Evolutionary conservation across 495 filamentous ascomycete species (phyloP), one percentile per base, ranked within the genome.

Genomic region (Viridothelium virens): DNA sequence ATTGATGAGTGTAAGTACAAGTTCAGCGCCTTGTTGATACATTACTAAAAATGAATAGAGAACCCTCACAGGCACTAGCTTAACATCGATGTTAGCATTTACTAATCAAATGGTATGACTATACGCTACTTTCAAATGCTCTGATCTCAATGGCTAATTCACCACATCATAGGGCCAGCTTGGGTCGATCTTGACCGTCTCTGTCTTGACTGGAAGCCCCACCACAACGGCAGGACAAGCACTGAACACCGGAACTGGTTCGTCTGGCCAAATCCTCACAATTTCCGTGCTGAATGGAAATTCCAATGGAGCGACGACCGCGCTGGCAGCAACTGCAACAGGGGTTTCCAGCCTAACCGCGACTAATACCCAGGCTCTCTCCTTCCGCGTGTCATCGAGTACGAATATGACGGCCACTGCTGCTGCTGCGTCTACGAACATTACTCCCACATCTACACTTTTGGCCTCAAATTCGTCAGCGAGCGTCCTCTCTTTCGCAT

Each of bases 101-200:
- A 53, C 47, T 3, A 53, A n/a, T n/a, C 47, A 53, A n/a, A 53
- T 25, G 47, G 47, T 53, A 53, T 53, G 5, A 10, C 47, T 10
- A 53, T 25, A 25, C 16, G n/a, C 16, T 3, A n/a, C 47, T n/a
- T 3, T n/a, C 3, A 3, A n/a, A 12, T 53, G 9, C 7, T 3
- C n/a, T 53, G 10, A 53, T n/a, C n/a, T n/a, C n/a, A 53, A n/a
- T 3, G 3, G 18, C 47, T 53, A 25, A 53, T n/a, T 3, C 12
- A 6, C 3, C 16, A n/a, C 7, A 53, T 53, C 18, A 3, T 25
- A 53, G 47, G n/a, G 6, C 16, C 47, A 53, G 47, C 5, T 53
- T 7, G 47, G 47, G 10, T 53, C 47, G 3, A 53, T 53, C n/a
- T 53, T 53, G 47, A 53, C 47, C 47, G 47, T 53, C 16, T 53